Evolutionary conservation across 2,329 filamentous ascomycete species (phyloP), one percentile per base, ranked within the genome.

Genomic region (Exophiala calicioides): DNA sequence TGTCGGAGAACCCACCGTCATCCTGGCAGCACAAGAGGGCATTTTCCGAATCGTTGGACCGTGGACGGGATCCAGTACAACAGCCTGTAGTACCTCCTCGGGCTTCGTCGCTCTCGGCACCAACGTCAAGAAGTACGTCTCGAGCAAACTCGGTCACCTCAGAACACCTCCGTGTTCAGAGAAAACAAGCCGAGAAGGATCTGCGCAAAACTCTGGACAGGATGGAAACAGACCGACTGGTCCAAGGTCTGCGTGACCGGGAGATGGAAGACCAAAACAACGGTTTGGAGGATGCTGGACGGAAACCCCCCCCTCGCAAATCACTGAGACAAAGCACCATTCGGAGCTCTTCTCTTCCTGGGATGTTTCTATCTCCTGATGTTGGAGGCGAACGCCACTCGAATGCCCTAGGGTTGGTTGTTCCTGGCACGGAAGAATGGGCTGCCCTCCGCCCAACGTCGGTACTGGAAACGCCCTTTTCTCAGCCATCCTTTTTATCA

Each of bases 381-480:
- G 4, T 9, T 4, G 36, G 39, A 3, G 38, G 45, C 9, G 46
- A 44, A 19, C 23, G 2, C 5, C 15, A 9, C n/a, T 34, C 27
- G 13, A 55, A 52, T 16, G 27, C 30, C 9, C 38, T 50, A 3
- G 52, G 52, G 6, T 21, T 54, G 36, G 31, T 49, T 20, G 32
- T 50, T 42, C 59, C 67, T 9, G 65, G 61, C 23, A 42, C 60
- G 9, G 63, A 68, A 20, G 68, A 72, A 36, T 64, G 64, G 62
- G 65, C 57, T 53, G 67, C 62, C 58, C 63, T 65, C 55, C 68
- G 73, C 13, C 73, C 76, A 33, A 68, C 75, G 8, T 76, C 70
- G 20, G 62, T 74, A 13, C 70, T 73, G 27, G 72, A 70, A 13
- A 78, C 77, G 1, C 72, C 71, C 0, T 74, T 74, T 39, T 66